These are phyloP conservation scores for Ceratocystis ficicola DNA, from an alignment of 2,329 filamentous ascomycete genomes.

Conservation along the genomic window DNA sequence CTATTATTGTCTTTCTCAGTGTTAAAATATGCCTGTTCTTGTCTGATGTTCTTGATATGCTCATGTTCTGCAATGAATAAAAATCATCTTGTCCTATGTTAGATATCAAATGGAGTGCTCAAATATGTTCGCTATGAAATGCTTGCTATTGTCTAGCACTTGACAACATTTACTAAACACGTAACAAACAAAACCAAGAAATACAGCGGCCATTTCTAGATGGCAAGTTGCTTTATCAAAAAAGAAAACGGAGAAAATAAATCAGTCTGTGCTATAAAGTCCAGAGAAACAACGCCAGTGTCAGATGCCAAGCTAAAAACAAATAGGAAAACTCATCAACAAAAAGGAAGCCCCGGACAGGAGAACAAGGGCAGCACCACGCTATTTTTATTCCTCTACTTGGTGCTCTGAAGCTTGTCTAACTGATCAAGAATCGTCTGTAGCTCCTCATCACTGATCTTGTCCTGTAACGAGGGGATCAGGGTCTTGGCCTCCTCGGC, in stretches of 20 bases:
- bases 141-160: too few species aligned
- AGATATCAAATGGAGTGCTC: neutral
- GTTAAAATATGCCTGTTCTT: neutral
- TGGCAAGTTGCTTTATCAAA: neutral
- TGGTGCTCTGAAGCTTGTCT: slow-evolving; percentile 53
- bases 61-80: neutral
- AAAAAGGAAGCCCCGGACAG: slow-evolving; percentile 1
- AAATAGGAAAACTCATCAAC: neutral
- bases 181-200: neutral
- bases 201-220: neutral
- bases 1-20: neutral
- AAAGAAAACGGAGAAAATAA: neutral
- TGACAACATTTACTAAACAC: neutral
- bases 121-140: neutral
- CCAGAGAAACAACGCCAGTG: neutral
- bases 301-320: slow-evolving; percentile 3
- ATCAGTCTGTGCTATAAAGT: neutral
- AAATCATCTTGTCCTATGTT: neutral
- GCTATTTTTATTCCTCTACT: slow-evolving; percentile 13
- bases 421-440: slow-evolving; percentile 84
- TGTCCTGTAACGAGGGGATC: slow-evolving; percentile 77
- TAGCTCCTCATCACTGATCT: slow-evolving; percentile 80
- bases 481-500: slow-evolving; percentile 94
- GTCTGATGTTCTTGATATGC: neutral
- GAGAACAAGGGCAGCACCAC: neutral